These are phyloP conservation scores for Ustilago cynodontis DNA, from an alignment of 1,284 basidiomycete genomes.

Conservation along the genomic window DNA sequence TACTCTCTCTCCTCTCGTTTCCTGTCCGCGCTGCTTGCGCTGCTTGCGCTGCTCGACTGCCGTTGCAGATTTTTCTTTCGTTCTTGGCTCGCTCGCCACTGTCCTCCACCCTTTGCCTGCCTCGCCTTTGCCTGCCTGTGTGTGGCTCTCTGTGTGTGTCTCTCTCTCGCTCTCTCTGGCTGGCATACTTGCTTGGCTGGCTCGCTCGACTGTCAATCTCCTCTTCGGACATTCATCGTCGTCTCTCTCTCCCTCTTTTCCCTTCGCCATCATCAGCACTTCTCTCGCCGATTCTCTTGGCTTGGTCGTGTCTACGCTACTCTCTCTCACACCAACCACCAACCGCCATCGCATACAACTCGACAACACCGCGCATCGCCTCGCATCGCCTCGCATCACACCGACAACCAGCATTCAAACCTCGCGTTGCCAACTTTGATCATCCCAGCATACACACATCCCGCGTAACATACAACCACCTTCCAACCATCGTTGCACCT, in stretches of 20 bases:
- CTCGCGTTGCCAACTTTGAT: not conserved
- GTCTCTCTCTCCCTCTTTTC: not conserved
- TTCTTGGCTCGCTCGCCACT: not conserved
- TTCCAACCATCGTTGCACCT: too few relatives aligned
- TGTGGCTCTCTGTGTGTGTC: not conserved
- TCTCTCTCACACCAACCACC: not conserved
- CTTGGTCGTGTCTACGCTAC: not conserved
- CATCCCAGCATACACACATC: too few relatives aligned
- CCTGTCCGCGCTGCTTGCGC: not conserved
- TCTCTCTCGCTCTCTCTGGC: slow-evolving; percentile 2
- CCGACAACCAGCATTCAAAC: not conserved
- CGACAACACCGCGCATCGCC: not conserved
- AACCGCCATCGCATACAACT: slow-evolving; percentile 1
- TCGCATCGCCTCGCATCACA: slow-evolving; percentile 1
- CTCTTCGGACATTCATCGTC: not conserved
- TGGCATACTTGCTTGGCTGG: not conserved
- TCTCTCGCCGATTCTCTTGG: not conserved
- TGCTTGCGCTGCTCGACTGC: slow-evolving; percentile 1
- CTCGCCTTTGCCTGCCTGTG: not conserved
- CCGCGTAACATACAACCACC: too few relatives aligned
- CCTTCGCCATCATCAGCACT: slow-evolving; percentile 6
- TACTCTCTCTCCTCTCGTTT: too few relatives aligned
- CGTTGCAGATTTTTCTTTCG: not conserved
- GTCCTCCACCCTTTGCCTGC: not conserved
- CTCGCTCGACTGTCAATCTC: not conserved